These are phyloP conservation scores for Starmerella vitae DNA, from an alignment of 805 yeast species.

Conservation along the genomic window DNA sequence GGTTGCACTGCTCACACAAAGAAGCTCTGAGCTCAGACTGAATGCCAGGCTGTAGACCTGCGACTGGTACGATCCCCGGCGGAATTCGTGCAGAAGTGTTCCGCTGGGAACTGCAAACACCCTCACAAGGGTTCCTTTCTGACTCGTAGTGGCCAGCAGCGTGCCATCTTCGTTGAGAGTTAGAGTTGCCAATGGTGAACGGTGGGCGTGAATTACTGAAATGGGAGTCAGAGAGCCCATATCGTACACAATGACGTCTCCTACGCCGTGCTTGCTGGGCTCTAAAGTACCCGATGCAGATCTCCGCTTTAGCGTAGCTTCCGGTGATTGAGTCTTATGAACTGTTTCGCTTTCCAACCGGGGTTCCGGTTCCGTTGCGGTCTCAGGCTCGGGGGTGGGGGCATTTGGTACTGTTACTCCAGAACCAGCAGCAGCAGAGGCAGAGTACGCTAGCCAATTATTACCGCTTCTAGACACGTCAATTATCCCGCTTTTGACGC, in stretches of 20 bases:
- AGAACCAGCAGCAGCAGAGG: background rate
- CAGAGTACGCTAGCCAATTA: slow-evolving; percentile 25
- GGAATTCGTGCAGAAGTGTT: slow-evolving; percentile 49
- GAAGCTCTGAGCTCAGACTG: slow-evolving; percentile 50
- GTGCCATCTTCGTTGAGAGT: slow-evolving; percentile 63
- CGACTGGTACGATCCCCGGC: slow-evolving; percentile 80
- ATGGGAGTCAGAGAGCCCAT: slow-evolving; percentile 59
- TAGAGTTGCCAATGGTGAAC: slow-evolving; percentile 54
- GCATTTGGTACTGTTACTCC: background rate
- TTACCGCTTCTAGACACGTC: slow-evolving; percentile 35
- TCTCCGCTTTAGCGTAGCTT: background rate
- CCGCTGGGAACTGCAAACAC: slow-evolving; percentile 54
- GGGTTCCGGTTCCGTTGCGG: background rate
- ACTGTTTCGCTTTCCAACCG: background rate
- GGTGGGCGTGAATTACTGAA: slow-evolving; percentile 77
- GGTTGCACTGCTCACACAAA: slow-evolving; percentile 77
- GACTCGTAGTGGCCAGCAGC: slow-evolving; percentile 76
- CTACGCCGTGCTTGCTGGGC: slow-evolving; percentile 24
- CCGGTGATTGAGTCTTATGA: background rate
- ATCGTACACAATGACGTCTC: slow-evolving; percentile 70
- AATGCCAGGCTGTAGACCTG: slow-evolving; percentile 64
- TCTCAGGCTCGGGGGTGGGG: background rate
- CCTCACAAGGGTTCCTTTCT: slow-evolving; percentile 78
- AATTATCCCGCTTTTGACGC: slow-evolving; percentile 6
- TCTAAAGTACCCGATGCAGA: slow-evolving; percentile 9